Percentiles rank a stretch among this genome's conserved stretches.
phyloP scores from a whole-genome alignment of 148 eudicot species.

The Pouteria glomerata region DNA sequence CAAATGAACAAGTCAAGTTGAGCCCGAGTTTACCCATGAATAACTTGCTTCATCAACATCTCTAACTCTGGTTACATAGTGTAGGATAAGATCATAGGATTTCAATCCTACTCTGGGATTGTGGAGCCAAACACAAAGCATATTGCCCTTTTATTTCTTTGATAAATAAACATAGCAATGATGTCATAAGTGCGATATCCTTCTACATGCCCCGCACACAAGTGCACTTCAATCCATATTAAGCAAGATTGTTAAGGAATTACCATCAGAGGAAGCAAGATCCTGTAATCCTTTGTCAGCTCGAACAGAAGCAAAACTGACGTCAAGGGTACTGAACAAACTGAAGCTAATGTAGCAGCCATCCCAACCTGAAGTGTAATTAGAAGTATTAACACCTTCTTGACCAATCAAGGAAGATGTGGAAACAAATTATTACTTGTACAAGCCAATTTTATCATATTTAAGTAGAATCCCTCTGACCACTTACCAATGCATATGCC shows the following conservation, averaged over 20 bases:
- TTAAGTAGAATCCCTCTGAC: background rate
- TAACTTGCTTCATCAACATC: too few species aligned
- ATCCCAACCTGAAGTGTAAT: slow-evolving; percentile 77
- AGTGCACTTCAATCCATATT: background rate
- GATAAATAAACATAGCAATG: background rate
- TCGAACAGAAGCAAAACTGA: slow-evolving; percentile 93
- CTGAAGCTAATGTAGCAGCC: slow-evolving; percentile 98
- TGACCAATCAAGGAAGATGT: background rate
- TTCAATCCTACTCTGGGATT: too few species aligned
- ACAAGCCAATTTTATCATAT: background rate
- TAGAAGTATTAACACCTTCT: background rate
- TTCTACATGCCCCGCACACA: background rate
- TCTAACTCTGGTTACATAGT: too few species aligned
- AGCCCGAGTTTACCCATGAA: too few species aligned
- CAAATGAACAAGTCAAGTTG: too few species aligned
- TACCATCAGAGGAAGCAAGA: slow-evolving; percentile 98
- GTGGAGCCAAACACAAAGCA: too few species aligned
- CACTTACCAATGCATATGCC: slow-evolving; percentile 89
- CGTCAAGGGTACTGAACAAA: slow-evolving; percentile 95
- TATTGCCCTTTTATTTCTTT: background rate
- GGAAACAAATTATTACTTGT: background rate
- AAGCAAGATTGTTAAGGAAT: slow-evolving; percentile 13
- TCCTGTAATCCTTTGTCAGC: slow-evolving; percentile 92
- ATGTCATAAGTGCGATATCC: background rate
- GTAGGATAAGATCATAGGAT: too few species aligned